Evolutionary conservation across 176 grass and related monocot species (phyloP).

Genomic region (Ensete ventricosum): DNA sequence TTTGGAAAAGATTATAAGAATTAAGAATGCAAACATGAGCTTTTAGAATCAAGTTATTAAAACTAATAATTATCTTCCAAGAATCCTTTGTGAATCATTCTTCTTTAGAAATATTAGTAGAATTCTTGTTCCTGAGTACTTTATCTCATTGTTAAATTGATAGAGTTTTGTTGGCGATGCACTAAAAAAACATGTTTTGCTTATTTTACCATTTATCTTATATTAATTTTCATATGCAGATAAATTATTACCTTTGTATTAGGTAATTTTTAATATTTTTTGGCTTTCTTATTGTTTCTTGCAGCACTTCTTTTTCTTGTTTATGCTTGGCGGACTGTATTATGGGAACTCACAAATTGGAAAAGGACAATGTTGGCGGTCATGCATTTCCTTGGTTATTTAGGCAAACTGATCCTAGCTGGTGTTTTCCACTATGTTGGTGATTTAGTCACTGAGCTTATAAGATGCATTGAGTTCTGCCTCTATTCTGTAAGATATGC

Average conservation of each 20-base stretch:
- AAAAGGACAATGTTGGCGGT: not conserved
- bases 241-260: not conserved
- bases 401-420: slow-evolving; percentile 16
- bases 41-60: too few relatives aligned
- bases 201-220: not conserved
- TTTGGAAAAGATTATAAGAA: too few relatives aligned
- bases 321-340: slow-evolving; percentile 27
- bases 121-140: not conserved
- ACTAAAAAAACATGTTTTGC: not conserved
- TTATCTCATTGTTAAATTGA: not conserved
- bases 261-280: not conserved
- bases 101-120: too few relatives aligned
- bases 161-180: not conserved
- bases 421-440: slow-evolving; percentile 19
- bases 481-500: slow-evolving; percentile 18
- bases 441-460: slow-evolving; percentile 7
- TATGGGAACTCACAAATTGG: slow-evolving; percentile 27
- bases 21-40: too few relatives aligned
- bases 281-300: not conserved
- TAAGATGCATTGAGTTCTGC: slow-evolving; percentile 18
- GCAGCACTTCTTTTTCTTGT: slow-evolving; percentile 19
- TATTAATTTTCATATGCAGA: not conserved
- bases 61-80: too few relatives aligned
- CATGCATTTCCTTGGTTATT: slow-evolving; percentile 4
- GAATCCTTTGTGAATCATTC: too few relatives aligned